Conservation (phyloP, 768 basidiomycete species). For the Russula vinacea region DNA sequence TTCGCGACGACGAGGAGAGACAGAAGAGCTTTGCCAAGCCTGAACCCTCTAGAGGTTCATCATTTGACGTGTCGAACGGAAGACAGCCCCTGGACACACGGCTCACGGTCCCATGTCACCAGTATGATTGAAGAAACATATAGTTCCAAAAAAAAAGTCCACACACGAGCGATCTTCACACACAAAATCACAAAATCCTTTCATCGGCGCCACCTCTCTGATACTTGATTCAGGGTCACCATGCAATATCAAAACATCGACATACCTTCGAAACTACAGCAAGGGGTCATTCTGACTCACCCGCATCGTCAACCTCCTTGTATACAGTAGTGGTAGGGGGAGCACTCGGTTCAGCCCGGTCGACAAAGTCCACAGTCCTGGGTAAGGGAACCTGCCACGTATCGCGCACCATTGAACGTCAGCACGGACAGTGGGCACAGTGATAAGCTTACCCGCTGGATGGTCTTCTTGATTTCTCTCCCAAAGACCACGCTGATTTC, state of each 20-base stretch:
- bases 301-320: background rate
- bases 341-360: background rate
- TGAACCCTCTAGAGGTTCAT: too few relatives aligned
- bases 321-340: background rate
- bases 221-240: background rate
- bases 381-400: constrained; percentile 11
- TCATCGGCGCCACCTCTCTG: too few relatives aligned
- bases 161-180: background rate
- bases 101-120: too few relatives aligned
- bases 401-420: background rate
- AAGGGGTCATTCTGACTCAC: background rate
- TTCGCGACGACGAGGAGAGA: too few relatives aligned
- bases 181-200: background rate
- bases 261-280: background rate
- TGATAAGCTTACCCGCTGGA: constrained; percentile 1
- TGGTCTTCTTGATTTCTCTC: background rate
- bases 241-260: background rate
- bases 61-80: too few relatives aligned
- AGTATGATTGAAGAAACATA: too few relatives aligned
- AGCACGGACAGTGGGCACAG: background rate
- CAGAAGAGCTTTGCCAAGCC: too few relatives aligned
- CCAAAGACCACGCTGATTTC: background rate
- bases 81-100: too few relatives aligned
- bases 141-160: background rate
- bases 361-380: too few relatives aligned